Percentiles rank a stretch among this genome's conserved stretches.
These are phyloP conservation scores for Fusarium palustre DNA, from an alignment of 2,329 filamentous ascomycete species.

Conservation along the genomic window DNA sequence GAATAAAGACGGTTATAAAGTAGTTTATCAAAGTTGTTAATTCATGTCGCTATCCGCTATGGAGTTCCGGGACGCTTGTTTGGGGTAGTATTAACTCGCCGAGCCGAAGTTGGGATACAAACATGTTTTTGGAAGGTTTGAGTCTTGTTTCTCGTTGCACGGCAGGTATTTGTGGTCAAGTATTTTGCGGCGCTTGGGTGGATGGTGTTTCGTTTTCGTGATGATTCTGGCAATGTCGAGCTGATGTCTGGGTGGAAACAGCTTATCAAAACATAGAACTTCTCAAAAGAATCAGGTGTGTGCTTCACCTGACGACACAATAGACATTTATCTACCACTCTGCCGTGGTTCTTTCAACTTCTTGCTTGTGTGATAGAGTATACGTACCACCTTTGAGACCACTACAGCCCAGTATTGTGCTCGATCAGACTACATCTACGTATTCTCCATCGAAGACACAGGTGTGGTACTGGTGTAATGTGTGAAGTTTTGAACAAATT, in stretches of 20 bases:
- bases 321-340: too few species aligned
- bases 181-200: background rate
- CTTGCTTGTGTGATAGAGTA: background rate
- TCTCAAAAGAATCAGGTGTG: too few species aligned
- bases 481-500: background rate
- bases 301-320: background rate
- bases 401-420: background rate
- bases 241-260: background rate
- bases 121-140: background rate
- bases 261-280: background rate
- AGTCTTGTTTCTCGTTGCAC: slow-evolving; percentile 12
- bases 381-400: background rate
- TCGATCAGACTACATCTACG: background rate
- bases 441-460: background rate
- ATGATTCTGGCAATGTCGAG: background rate
- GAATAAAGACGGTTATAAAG: background rate
- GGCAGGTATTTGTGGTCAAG: slow-evolving; percentile 1
- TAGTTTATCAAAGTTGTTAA: slow-evolving; percentile 36
- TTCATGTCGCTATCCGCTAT: slow-evolving; percentile 28
- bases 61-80: slow-evolving; percentile 15
- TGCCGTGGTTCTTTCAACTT: background rate
- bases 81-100: slow-evolving; percentile 26
- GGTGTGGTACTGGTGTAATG: background rate
- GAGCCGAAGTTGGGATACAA: slow-evolving; percentile 28
- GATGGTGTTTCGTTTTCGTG: background rate